Percentiles rank a stretch among this genome's conserved stretches.
These are phyloP conservation scores for Xerocomus spinulosus DNA, from an alignment of 768 basidiomycete species.

Conservation along the genomic window DNA sequence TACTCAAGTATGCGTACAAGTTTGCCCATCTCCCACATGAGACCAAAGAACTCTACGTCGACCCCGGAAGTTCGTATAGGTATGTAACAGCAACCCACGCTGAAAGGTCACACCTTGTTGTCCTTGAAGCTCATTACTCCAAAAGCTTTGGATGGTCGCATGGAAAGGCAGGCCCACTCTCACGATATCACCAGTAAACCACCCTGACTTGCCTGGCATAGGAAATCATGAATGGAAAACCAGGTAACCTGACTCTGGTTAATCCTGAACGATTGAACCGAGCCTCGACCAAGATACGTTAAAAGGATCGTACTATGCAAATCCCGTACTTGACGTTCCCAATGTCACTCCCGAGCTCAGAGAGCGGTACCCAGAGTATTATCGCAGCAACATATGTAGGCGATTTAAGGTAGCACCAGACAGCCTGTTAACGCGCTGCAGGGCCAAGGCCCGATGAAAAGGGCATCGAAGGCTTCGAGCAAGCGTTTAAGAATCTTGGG, in stretches of 20 bases:
- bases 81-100: constrained; percentile 32
- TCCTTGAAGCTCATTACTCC: neutral
- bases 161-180: constrained; percentile 80
- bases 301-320: constrained; percentile 94
- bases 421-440: constrained; percentile 23
- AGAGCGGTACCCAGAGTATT: constrained; percentile 73
- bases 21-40: constrained; percentile 70
- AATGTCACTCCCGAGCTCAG: constrained; percentile 54
- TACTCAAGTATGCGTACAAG: constrained; percentile 70
- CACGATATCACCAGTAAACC: too few relatives aligned
- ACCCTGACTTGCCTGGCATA: constrained; percentile 21
- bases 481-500: constrained; percentile 84
- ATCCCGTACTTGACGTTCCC: constrained; percentile 62
- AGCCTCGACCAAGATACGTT: constrained; percentile 53
- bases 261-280: neutral
- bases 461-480: constrained; percentile 72
- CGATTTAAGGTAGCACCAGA: neutral
- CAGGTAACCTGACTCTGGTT: constrained; percentile 41
- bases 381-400: constrained; percentile 84
- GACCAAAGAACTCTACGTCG: constrained; percentile 68
- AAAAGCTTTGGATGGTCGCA: constrained; percentile 94
- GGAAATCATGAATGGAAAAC: constrained; percentile 96
- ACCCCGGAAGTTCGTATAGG: constrained; percentile 73
- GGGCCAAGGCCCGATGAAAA: constrained; percentile 61
- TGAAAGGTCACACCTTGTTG: neutral